These are phyloP conservation scores for Kondoa malvinella DNA, from an alignment of 768 basidiomycete genomes.

Conservation along the genomic window DNA sequence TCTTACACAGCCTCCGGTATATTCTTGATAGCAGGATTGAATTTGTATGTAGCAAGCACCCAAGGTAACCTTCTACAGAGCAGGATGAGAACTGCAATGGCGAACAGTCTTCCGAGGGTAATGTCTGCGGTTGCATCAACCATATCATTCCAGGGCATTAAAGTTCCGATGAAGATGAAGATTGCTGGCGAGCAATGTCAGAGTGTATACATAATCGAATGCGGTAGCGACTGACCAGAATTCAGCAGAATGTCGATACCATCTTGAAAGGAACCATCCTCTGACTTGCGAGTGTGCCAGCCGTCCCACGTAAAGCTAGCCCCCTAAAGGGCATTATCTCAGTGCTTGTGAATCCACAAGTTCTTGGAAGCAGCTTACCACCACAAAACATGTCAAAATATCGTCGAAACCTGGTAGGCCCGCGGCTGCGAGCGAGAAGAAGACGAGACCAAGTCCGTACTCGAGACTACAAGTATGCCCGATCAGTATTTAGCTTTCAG, in stretches of 20 bases:
- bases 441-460: constrained; percentile 23
- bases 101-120: constrained; percentile 32
- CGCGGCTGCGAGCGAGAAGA: constrained; percentile 27
- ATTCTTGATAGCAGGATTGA: constrained; percentile 30
- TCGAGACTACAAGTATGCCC: too few relatives aligned
- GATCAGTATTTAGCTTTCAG: too few relatives aligned
- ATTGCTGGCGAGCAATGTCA: too few relatives aligned
- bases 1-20: constrained; percentile 29
- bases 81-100: constrained; percentile 32
- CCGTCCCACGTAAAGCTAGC: constrained; percentile 30
- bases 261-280: constrained; percentile 28
- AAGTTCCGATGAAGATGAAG: constrained; percentile 33
- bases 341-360: too few relatives aligned
- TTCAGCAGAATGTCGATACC: constrained; percentile 30
- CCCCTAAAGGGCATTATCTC: too few relatives aligned
- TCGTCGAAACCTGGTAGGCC: constrained; percentile 36
- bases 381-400: constrained; percentile 33
- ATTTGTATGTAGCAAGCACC: constrained; percentile 28
- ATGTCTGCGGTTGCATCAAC: constrained; percentile 16
- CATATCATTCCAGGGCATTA: constrained; percentile 28
- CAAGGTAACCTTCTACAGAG: constrained; percentile 32
- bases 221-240: too few relatives aligned
- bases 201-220: too few relatives aligned
- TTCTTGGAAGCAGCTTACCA: too few relatives aligned
- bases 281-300: constrained; percentile 30